Evolutionary conservation across 2,329 filamentous ascomycete genomes (phyloP).

Genomic region (Keithomyces neogunnii): DNA sequence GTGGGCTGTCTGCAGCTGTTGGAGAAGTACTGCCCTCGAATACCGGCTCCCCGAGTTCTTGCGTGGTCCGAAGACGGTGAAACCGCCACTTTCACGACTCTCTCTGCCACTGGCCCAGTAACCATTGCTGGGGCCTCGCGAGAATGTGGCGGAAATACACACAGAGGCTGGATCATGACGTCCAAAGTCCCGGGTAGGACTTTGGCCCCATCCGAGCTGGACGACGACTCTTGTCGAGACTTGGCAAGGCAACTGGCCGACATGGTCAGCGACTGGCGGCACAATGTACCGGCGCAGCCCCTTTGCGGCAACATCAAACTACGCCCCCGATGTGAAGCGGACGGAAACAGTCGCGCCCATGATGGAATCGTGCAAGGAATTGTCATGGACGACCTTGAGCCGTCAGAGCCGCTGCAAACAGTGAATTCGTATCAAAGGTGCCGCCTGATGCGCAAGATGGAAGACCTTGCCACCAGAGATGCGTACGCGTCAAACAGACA

Average conservation of each 20-base stretch:
- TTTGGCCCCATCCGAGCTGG: constrained; percentile 7
- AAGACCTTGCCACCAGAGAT: constrained; percentile 3
- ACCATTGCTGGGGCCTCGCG: neutral
- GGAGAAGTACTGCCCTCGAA: constrained; percentile 10
- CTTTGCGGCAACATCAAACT: constrained; percentile 11
- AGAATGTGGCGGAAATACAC: neutral
- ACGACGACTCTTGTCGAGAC: constrained; percentile 2
- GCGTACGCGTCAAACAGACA: constrained; percentile 4
- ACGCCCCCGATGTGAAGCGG: neutral
- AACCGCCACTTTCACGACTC: constrained; percentile 1
- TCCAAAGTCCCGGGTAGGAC: constrained; percentile 8
- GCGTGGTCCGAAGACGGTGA: constrained; percentile 15
- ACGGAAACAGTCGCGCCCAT: neutral
- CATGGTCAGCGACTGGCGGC: constrained; percentile 11
- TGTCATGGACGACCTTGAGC: neutral
- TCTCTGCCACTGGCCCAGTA: neutral
- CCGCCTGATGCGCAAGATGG: constrained; percentile 7
- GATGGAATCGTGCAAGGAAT: constrained; percentile 3
- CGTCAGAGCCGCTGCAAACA: constrained; percentile 7
- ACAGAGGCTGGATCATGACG: constrained; percentile 15
- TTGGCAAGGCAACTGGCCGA: constrained; percentile 11
- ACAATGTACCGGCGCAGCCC: constrained; percentile 9
- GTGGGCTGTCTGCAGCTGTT: constrained; percentile 12
- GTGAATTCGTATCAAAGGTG: constrained; percentile 7
- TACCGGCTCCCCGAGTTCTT: constrained; percentile 10